These are phyloP conservation scores for Geosiphon pyriformis DNA, from an alignment of 192 early-diverging fungal species.

Conservation along the genomic window DNA sequence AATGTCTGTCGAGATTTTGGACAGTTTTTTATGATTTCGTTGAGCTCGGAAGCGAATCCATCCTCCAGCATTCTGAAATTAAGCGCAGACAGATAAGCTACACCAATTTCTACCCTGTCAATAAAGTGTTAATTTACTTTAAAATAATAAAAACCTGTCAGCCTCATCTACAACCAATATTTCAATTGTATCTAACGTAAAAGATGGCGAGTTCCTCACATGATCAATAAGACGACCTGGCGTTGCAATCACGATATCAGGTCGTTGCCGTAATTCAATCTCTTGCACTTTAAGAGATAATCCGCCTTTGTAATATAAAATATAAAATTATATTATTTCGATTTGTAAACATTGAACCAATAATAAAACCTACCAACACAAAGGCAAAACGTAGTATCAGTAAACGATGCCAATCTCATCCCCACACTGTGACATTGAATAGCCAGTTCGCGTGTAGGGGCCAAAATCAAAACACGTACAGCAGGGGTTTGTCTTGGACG, in stretches of 20 bases:
- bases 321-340: no score
- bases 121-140: not conserved
- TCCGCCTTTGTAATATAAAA: slow-evolving; percentile 53
- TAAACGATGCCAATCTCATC: slow-evolving; percentile 76
- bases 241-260: slow-evolving; percentile 95
- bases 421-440: slow-evolving; percentile 95
- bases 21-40: slow-evolving; percentile 86
- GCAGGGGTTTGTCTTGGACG: slow-evolving; percentile 72
- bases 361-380: slow-evolving; percentile 66
- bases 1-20: slow-evolving; percentile 92
- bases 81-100: not conserved
- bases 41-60: slow-evolving; percentile 93
- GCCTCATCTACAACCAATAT: slow-evolving; percentile 99
- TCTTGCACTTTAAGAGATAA: slow-evolving; percentile 84
- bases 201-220: slow-evolving; percentile 85
- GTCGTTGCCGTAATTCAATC: slow-evolving; percentile 73
- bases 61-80: slow-evolving; percentile 84
- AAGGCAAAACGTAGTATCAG: slow-evolving; percentile 80
- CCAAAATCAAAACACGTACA: slow-evolving; percentile 85
- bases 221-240: slow-evolving; percentile 98
- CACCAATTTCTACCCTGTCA: not conserved
- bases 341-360: no score
- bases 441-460: slow-evolving; percentile 97
- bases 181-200: slow-evolving; percentile 83
- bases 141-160: slow-evolving; percentile 56